These are phyloP conservation scores for Fagus sylvatica DNA, from an alignment of 306 rosid genomes.

Conservation along the genomic window DNA sequence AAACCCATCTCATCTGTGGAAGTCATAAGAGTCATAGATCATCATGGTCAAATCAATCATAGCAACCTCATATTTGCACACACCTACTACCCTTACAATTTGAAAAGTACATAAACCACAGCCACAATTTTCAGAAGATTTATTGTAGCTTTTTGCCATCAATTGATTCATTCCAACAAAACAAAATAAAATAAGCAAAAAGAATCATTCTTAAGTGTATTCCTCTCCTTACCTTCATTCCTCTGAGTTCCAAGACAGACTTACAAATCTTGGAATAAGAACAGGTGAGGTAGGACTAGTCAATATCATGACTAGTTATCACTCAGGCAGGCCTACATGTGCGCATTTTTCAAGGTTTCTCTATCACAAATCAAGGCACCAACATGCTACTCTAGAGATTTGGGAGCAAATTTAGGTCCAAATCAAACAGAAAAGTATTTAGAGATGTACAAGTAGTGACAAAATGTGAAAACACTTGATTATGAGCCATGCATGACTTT, in stretches of 20 bases:
- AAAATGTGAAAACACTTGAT: slow-evolving; percentile 1
- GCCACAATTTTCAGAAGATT: not conserved
- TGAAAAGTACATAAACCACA: not conserved
- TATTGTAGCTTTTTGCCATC: not conserved
- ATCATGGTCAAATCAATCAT: slow-evolving; percentile 23
- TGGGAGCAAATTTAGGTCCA: slow-evolving; percentile 5
- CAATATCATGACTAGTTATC: slow-evolving; percentile 7
- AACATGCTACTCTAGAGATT: not conserved
- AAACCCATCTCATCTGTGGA: slow-evolving; percentile 91
- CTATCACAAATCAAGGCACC: not conserved
- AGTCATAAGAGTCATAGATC: slow-evolving; percentile 14
- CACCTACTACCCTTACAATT: not conserved
- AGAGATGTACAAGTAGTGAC: slow-evolving; percentile 10
- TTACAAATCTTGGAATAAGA: not conserved
- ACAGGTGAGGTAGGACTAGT: not conserved
- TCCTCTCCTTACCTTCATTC: not conserved
- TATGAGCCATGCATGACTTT: not conserved
- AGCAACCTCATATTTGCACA: slow-evolving; percentile 9
- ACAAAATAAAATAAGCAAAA: not conserved
- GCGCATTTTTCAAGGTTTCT: not conserved
- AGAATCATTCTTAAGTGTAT: not conserved
- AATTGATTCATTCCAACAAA: no score
- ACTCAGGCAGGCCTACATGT: not conserved
- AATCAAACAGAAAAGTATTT: not conserved
- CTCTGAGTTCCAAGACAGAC: not conserved